phyloP scores from a whole-genome alignment of 768 basidiomycete species.

The Artomyces pyxidatus region DNA sequence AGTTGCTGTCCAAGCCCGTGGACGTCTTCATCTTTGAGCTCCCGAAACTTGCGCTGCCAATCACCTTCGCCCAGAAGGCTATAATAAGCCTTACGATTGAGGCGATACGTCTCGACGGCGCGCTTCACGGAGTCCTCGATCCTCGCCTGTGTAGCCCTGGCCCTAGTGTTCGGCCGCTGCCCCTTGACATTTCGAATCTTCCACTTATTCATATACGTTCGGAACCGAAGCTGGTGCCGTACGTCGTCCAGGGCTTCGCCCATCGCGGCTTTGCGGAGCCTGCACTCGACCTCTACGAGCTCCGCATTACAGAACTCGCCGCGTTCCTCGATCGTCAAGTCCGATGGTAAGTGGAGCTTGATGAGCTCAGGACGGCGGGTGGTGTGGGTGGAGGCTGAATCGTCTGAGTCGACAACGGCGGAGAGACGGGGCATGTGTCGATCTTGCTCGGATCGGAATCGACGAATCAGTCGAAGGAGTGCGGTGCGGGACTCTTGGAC shows the following conservation, averaged over 20 bases:
- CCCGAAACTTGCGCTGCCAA: not conserved
- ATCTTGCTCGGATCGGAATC: not conserved
- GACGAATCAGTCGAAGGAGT: not conserved
- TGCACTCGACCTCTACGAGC: not conserved
- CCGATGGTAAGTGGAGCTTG: not conserved
- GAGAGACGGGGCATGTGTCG: not conserved
- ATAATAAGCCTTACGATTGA: not conserved
- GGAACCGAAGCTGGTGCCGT: not conserved
- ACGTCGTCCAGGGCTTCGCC: not conserved
- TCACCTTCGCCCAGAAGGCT: not conserved
- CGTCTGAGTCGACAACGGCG: not conserved
- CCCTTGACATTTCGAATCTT: not conserved
- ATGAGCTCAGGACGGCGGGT: not conserved
- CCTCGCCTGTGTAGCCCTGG: not conserved
- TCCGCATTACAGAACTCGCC: not conserved
- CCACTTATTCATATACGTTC: not conserved
- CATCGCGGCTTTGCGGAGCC: not conserved
- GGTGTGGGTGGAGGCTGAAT: not conserved
- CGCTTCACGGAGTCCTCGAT: not conserved
- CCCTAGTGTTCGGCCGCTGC: not conserved
- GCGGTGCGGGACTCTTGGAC: not conserved
- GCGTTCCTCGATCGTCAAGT: not conserved
- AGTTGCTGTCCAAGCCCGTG: not conserved
- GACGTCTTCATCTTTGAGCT: not conserved
- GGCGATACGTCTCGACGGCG: not conserved